Base-by-base conservation (phyloP, 176 grass and related monocot species). In the Thalia dealbata region DNA sequence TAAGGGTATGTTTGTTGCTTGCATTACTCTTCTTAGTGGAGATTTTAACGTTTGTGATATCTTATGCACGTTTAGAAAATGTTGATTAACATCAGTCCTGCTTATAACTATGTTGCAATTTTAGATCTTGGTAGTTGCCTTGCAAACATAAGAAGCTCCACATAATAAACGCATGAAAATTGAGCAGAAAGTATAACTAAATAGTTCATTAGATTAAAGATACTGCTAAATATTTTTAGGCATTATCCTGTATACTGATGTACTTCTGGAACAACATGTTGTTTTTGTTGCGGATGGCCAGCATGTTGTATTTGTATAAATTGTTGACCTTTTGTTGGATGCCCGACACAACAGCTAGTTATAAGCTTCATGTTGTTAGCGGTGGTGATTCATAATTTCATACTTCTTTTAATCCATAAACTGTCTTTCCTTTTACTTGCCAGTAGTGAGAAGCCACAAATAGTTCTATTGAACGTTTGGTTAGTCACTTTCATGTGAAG, bases 1-100 rank as follows among this genome's bases (percentile, higher is more conserved):
- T 60, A 22, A 82, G 69, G 69, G 84, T 86, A 45, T 18, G 26
- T 78, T 67, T 72, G n/a, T 79, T 72, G 14, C 3, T 43, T 71
- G 32, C 60, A 29, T 51, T 54, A 27, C 27, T 67, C 30, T 43
- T 42, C 32, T 82, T 6, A 16, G 10, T 27, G 26, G 46, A 76
- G 56, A 32, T 32, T 15, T 61, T n/a, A 38, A 50, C 12, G 50
- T 67, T 59, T 26, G 46, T 65, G 18, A 11, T 35, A 69, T 74
- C 46, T 51, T 11, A 68, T n/a, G 66, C 23, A 10, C 22, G 26
- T 25, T 9, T n/a, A 5, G 30, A 67, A 67, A 19, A 67, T 67
- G 5, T 41, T 67, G 24, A 27, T 29, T 67, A 67, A 19, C 32
- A 15, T 67, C 6, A 27, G 22, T 23, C 24, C 14, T 63, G n/a